phyloP scores from a whole-genome alignment of 106 monocot species.

The Dendrobium officinale region DNA sequence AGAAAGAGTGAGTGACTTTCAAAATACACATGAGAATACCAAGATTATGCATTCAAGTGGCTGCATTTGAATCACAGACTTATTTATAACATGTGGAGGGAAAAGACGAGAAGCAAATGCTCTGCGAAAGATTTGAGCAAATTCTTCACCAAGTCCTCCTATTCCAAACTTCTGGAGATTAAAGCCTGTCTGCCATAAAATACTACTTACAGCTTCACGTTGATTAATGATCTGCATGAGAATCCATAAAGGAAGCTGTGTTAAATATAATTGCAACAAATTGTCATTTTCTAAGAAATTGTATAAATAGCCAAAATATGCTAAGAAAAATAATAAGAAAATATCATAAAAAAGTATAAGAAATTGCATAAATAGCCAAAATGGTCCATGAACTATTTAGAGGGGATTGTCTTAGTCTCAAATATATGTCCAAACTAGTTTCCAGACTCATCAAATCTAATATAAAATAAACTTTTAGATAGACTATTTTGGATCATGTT shows the following conservation, averaged over 20 bases:
- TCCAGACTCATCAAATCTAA: too few species aligned
- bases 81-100: slow-evolving; percentile 80
- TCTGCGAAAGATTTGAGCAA: slow-evolving; percentile 88
- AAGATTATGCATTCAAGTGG: neutral
- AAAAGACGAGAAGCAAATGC: slow-evolving; percentile 98
- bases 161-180: slow-evolving; percentile 90
- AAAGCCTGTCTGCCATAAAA: slow-evolving; percentile 89
- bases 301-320: neutral
- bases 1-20: slow-evolving; percentile 7
- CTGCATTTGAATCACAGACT: slow-evolving; percentile 28
- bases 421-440: too few species aligned
- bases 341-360: neutral
- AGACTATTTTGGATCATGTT: too few species aligned
- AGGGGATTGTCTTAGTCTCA: too few species aligned
- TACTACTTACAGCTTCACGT: slow-evolving; percentile 33
- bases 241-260: neutral
- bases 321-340: neutral
- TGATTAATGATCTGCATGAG: slow-evolving; percentile 16
- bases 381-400: too few species aligned
- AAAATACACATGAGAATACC: neutral
- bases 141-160: slow-evolving; percentile 89
- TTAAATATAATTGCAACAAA: neutral
- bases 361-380: neutral
- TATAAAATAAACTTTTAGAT: too few species aligned
- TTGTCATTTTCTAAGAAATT: neutral